These are phyloP conservation scores for Pleurotus djamor DNA, from an alignment of 768 basidiomycete genomes.

Conservation along the genomic window DNA sequence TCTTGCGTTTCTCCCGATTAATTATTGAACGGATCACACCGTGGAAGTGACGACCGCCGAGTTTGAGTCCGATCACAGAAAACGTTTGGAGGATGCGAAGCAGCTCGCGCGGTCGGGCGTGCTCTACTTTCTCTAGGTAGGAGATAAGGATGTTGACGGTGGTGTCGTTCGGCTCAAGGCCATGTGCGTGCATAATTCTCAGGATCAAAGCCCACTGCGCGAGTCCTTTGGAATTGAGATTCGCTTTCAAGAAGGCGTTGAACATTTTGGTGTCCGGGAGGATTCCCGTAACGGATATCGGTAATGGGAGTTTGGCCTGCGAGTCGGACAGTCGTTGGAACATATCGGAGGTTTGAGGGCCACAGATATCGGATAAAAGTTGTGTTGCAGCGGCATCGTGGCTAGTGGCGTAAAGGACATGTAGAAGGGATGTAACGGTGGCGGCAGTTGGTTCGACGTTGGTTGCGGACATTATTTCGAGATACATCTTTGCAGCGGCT, in stretches of 20 bases:
- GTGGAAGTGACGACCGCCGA: constrained; percentile 58
- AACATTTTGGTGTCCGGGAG: constrained; percentile 46
- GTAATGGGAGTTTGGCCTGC: constrained; percentile 16
- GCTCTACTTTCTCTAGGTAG: constrained; percentile 43
- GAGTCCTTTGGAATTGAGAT: constrained; percentile 49
- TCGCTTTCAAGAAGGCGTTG: constrained; percentile 57
- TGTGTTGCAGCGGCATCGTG: constrained; percentile 48
- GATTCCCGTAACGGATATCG: constrained; percentile 26
- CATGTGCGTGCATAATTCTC: constrained; percentile 50
- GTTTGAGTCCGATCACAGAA: constrained; percentile 35
- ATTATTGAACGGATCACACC: constrained; percentile 50
- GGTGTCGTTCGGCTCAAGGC: constrained; percentile 47
- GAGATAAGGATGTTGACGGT: constrained; percentile 57
- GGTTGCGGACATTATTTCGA: constrained; percentile 41
- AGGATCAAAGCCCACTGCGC: constrained; percentile 42
- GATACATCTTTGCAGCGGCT: constrained; percentile 39
- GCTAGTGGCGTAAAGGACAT: constrained; percentile 48
- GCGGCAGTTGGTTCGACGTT: constrained; percentile 44
- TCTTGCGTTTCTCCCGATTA: constrained; percentile 46
- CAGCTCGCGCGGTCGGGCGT: constrained; percentile 42
- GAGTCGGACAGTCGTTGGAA: constrained; percentile 20
- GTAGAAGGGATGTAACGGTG: constrained; percentile 52
- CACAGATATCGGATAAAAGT: constrained; percentile 48
- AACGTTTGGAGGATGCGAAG: constrained; percentile 45
- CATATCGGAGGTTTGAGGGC: constrained; percentile 21